phyloP scores from a whole-genome alignment of 768 basidiomycete genomes.

The Peribolospora baueri region DNA sequence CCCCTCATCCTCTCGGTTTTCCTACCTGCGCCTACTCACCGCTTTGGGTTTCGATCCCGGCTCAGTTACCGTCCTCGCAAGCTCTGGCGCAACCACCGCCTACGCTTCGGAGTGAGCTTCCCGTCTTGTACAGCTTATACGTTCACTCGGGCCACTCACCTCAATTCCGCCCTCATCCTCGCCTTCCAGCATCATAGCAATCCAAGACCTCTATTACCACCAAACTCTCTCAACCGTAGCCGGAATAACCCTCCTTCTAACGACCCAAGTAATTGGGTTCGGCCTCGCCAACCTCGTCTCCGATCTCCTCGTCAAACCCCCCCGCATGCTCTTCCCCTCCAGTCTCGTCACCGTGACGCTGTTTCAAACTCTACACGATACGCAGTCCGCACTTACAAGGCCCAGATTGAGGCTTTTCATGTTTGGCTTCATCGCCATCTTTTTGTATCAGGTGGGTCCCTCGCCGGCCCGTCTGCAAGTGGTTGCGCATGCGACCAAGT shows the following conservation, averaged over 20 bases:
- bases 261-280: constrained; percentile 18
- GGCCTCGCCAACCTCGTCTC: constrained; percentile 15
- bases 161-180: too few species aligned
- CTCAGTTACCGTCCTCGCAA: constrained; percentile 3
- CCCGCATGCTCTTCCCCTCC: constrained; percentile 12
- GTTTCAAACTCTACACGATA: constrained; percentile 15
- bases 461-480: too few species aligned
- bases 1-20: neutral
- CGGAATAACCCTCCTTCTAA: constrained; percentile 12
- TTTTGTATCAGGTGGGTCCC: neutral
- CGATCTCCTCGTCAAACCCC: constrained; percentile 10
- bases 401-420: constrained; percentile 14
- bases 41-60: neutral
- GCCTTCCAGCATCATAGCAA: constrained; percentile 10
- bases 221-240: constrained; percentile 12
- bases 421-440: neutral
- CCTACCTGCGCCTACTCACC: neutral
- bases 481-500: too few species aligned
- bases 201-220: constrained; percentile 16
- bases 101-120: constrained; percentile 12
- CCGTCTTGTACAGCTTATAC: too few species aligned
- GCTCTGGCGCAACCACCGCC: constrained; percentile 9
- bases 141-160: too few species aligned
- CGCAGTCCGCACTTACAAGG: constrained; percentile 6
- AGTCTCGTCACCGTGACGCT: constrained; percentile 14